Percentiles rank a stretch among this genome's conserved stretches.
Evolutionary conservation across 768 basidiomycete species (phyloP).

Genomic region (Leucocoprinus sp.): DNA sequence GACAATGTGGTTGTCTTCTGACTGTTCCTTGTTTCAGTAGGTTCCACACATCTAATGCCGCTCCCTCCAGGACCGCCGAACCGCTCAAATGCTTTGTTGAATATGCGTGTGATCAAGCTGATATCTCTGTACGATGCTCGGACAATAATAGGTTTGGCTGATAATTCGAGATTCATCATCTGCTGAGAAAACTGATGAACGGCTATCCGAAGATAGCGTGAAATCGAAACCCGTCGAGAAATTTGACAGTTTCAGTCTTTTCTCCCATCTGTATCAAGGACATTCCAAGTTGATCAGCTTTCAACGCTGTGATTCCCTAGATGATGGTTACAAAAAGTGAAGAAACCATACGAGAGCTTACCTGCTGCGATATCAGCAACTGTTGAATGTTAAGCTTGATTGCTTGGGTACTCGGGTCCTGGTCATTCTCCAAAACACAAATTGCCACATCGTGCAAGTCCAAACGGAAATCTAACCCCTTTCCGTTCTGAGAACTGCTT

Average conservation of each 20-base stretch:
- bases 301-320: slow-evolving; percentile 77
- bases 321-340: slow-evolving; percentile 6
- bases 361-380: slow-evolving; percentile 87
- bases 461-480: slow-evolving; percentile 55
- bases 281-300: slow-evolving; percentile 82
- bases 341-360: slow-evolving; percentile 20
- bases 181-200: slow-evolving; percentile 61
- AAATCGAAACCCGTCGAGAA: slow-evolving; percentile 91
- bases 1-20: slow-evolving; percentile 6
- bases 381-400: slow-evolving; percentile 81
- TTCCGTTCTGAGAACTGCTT: slow-evolving; percentile 5
- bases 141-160: slow-evolving; percentile 76
- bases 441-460: slow-evolving; percentile 89
- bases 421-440: slow-evolving; percentile 80
- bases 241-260: slow-evolving; percentile 74
- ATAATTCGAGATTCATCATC: slow-evolving; percentile 78
- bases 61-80: not conserved
- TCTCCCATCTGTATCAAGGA: slow-evolving; percentile 85
- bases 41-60: not conserved
- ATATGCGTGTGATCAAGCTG: slow-evolving; percentile 75
- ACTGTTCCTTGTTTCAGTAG: not conserved
- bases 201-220: slow-evolving; percentile 79
- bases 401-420: slow-evolving; percentile 71
- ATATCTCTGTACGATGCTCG: slow-evolving; percentile 96
- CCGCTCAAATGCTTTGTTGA: slow-evolving; percentile 81